Evolutionary conservation across 331 rosid species (phyloP), one percentile per base, ranked within the genome.

Genomic region (Cydonia oblonga): DNA sequence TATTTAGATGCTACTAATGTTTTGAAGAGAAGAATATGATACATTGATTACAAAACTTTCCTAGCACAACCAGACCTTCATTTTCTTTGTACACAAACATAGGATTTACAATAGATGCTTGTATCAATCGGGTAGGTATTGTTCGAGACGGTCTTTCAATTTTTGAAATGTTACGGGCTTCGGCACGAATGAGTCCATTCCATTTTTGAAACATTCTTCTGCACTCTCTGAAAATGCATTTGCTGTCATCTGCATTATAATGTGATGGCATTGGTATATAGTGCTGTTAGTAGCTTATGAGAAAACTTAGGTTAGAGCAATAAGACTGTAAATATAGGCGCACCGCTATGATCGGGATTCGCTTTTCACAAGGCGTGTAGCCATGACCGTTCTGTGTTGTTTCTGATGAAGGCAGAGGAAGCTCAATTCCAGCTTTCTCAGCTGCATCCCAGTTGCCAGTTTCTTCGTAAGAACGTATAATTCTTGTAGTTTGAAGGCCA

Each of bases 101-200:
- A 52, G 10, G 75, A 82, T 85, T 84, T 89, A 88, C 96, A 86
- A 73, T 74, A 25, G 81, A 32, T 40, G 28, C 83, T 80, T 56
- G 13, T 29, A 14, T 66, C 29, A 72, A 67, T 70, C 63, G 1
- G 80, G 68, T 70, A 91, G 73, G 81, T 84, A 82, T 74, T 85
- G 87, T 53, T 88, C 82, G 6, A 95, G 85, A 76, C 88, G 87
- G 10, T 88, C 85, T 69, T 88, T 91, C 83, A 95, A 75, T 76
- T 85, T 89, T 84, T 80, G 96, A 73, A 90, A 82, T 6, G 93
- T 91, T 78, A 91, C 92, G 7, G 99, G 99, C 83, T 95, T 95
- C 35, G 99, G 86, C 75, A 95, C 90, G 62, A 89, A 95, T 0
- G 97, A 88, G 74, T 95, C 99, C 99, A 95, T 95, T 44, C 99